Percentiles rank a stretch among this genome's conserved stretches.
These are phyloP conservation scores for Ganoderma sp. DNA, from an alignment of 1,284 basidiomycete species.

Conservation along the genomic window DNA sequence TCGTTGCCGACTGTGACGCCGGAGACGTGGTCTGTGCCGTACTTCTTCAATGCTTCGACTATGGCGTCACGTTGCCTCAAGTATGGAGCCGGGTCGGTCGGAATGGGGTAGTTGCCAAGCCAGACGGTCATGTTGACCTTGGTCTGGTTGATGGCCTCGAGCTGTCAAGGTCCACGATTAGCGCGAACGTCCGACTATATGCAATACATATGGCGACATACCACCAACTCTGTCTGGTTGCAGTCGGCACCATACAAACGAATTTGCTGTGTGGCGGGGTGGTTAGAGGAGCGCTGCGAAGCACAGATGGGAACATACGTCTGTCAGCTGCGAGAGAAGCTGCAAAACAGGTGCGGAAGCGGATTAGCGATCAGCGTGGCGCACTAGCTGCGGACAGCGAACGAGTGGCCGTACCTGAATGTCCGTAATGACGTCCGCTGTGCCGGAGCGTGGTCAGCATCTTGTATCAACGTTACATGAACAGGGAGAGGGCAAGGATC, in stretches of 20 bases:
- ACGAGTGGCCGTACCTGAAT: slow-evolving; percentile 48
- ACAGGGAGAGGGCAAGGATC: neutral
- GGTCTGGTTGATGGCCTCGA: slow-evolving; percentile 86
- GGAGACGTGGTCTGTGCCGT: slow-evolving; percentile 77
- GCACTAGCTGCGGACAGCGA: neutral
- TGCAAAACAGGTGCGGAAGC: slow-evolving; percentile 31
- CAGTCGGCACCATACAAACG: slow-evolving; percentile 66
- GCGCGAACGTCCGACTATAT: slow-evolving; percentile 13
- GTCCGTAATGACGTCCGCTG: slow-evolving; percentile 52
- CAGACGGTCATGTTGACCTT: slow-evolving; percentile 89
- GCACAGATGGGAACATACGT: slow-evolving; percentile 13
- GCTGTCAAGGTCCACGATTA: slow-evolving; percentile 40
- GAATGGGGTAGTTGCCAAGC: slow-evolving; percentile 78
- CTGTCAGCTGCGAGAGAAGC: slow-evolving; percentile 64
- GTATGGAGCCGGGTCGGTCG: slow-evolving; percentile 75
- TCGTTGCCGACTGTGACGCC: slow-evolving; percentile 88
- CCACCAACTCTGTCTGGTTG: slow-evolving; percentile 61
- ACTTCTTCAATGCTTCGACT: slow-evolving; percentile 72
- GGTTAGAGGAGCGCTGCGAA: slow-evolving; percentile 35
- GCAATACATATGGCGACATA: slow-evolving; percentile 35
- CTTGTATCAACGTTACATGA: neutral
- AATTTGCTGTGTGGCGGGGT: slow-evolving; percentile 38
- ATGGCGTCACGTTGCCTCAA: slow-evolving; percentile 73
- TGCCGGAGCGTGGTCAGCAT: neutral
- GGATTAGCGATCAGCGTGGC: slow-evolving; percentile 16